These are phyloP conservation scores for Cercospora nicotianae DNA, from an alignment of 2,329 filamentous ascomycete genomes.

Conservation along the genomic window DNA sequence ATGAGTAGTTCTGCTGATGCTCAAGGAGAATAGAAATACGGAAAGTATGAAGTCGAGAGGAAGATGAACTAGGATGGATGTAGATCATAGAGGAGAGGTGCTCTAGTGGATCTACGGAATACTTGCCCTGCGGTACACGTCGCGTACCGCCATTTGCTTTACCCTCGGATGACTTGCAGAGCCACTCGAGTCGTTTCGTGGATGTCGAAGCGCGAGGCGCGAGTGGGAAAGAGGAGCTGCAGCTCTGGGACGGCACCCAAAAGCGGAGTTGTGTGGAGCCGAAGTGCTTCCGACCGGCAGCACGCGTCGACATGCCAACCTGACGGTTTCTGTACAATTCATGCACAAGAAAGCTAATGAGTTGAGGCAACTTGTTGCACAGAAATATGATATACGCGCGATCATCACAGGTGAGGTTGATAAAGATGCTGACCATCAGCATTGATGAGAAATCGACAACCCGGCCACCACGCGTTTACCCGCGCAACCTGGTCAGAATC, in stretches of 20 bases:
- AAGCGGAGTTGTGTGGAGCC: conserved; percentile 6
- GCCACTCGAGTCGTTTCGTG: neutral
- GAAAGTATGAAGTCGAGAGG: neutral
- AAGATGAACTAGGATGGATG: neutral
- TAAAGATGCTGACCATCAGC: neutral
- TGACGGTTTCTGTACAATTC: neutral
- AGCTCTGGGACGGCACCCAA: neutral
- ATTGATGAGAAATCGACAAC: neutral
- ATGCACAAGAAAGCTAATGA: neutral
- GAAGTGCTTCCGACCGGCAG: neutral
- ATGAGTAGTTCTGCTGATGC: neutral
- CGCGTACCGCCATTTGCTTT: neutral
- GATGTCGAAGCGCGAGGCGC: neutral
- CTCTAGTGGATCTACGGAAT: neutral
- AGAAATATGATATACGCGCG: neutral
- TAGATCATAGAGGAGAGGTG: neutral
- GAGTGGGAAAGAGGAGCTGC: neutral
- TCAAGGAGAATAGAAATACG: neutral
- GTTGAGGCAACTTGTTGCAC: neutral
- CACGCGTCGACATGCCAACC: neutral
- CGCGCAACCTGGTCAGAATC: conserved; percentile 44
- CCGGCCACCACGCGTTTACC: neutral
- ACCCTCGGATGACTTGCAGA: conserved; percentile 7
- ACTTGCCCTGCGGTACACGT: neutral
- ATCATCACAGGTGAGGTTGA: neutral